Conservation (phyloP, 2,329 filamentous ascomycete genomes). For the Fusarium sp. region DNA sequence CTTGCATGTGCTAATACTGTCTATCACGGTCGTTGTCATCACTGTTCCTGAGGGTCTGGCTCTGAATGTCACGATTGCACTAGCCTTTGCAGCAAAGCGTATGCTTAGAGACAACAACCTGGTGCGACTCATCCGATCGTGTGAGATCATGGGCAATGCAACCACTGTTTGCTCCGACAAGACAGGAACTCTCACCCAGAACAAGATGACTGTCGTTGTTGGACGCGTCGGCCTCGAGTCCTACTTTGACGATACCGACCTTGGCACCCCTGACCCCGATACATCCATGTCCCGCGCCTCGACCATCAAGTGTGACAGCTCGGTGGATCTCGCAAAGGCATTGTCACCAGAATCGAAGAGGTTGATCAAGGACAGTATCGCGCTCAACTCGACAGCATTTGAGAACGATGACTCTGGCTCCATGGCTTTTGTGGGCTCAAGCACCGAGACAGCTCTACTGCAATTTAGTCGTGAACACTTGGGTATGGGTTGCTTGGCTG, state of each 20-base stretch:
- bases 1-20: slow-evolving; percentile 68
- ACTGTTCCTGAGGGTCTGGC: slow-evolving; percentile 71
- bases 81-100: slow-evolving; percentile 71
- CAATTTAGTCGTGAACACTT: slow-evolving; percentile 63
- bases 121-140: slow-evolving; percentile 69
- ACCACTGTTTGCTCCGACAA: slow-evolving; percentile 75
- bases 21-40: slow-evolving; percentile 70
- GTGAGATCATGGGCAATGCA: slow-evolving; percentile 74
- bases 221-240: slow-evolving; percentile 62
- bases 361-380: slow-evolving; percentile 55
- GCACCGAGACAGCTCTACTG: slow-evolving; percentile 66
- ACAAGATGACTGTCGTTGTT: slow-evolving; percentile 71
- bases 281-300: slow-evolving; percentile 36
- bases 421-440: slow-evolving; percentile 63
- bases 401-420: slow-evolving; percentile 56
- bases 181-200: slow-evolving; percentile 73
- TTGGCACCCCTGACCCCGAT: slow-evolving; percentile 30
- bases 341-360: slow-evolving; percentile 51
- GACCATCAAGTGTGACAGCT: slow-evolving; percentile 43
- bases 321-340: slow-evolving; percentile 44
- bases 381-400: slow-evolving; percentile 66
- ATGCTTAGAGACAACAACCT: slow-evolving; percentile 74
- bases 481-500: slow-evolving; percentile 57
- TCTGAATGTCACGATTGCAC: slow-evolving; percentile 70
- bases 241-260: slow-evolving; percentile 52